Evolutionary conservation across 2,329 filamentous ascomycete genomes (phyloP), one percentile per base, ranked within the genome.

Genomic region (Dactylellina haptotyla): DNA sequence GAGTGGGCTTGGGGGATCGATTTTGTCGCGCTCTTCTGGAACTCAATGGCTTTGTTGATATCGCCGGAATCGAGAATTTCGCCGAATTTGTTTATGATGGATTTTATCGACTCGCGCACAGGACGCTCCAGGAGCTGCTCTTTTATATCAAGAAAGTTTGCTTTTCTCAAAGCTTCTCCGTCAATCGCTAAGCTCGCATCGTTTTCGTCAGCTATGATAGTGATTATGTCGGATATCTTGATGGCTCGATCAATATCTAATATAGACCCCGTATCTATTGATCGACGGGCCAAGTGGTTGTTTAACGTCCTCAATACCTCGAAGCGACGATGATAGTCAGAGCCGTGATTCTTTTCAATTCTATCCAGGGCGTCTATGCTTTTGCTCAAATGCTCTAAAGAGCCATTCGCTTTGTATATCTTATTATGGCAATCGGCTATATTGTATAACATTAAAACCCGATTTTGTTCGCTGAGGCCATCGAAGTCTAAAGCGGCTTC

Each of bases 81-180:
- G 30, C 34, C 3, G 26, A 53, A 53, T 32, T 53, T 16, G 14
- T 34, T 32, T 14, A 16, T 34, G 23, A 53, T 53, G 48, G 2
- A 20, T 32, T 32, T 53, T 53, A 53, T 34, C 26, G 14, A 16
- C 34, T 53, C 26, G 2, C 48, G 25, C 6, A 53, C 48, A 4
- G 23, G 48, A 20, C 4, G 25, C 3, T 53, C 48, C 48, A 32
- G 14, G 4, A 53, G 25, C 16, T 53, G 25, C 1, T 8, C 25
- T 12, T 26, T 25, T 53, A 53, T 53, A 32, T 53, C 48, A 3
- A 34, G 1, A 34, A 53, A 53, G 3, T 53, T 32, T 34, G 48
- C 48, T 23, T 53, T 53, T 26, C 48, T 53, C 16, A 53, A 32
- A 8, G 48, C 48, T 53, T 53, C 48, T 34, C 25, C 48, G 12